A percentile compares a stretch with the other conserved stretches of the same genome.
These are phyloP conservation scores for Ogataea allantospora DNA, from an alignment of 805 yeast genomes.

Conservation along the genomic window DNA sequence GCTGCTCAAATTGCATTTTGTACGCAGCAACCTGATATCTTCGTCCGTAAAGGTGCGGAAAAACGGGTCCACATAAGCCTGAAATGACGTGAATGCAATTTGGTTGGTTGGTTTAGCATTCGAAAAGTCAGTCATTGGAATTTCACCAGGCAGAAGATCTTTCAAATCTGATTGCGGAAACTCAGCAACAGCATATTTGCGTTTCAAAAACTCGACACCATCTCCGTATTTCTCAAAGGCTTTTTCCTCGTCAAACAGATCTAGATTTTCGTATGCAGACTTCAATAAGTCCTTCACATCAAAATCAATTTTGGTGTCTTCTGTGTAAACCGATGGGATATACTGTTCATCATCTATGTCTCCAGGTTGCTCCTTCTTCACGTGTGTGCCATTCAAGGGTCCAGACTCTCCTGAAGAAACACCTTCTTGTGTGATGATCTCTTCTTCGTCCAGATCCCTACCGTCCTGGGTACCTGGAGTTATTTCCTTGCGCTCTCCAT, in stretches of 20 bases:
- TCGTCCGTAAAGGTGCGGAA: constrained; percentile 77
- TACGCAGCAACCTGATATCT: constrained; percentile 71
- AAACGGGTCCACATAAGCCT: constrained; percentile 80
- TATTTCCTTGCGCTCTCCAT: constrained; percentile 24
- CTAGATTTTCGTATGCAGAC: constrained; percentile 21
- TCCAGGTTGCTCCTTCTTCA: constrained; percentile 5
- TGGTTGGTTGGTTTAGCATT: constrained; percentile 83
- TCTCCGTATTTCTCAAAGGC: constrained; percentile 61
- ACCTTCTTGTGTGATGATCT: constrained; percentile 10
- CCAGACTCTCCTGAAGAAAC: constrained; percentile 5
- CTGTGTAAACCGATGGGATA: constrained; percentile 44
- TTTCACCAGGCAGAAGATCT: constrained; percentile 78
- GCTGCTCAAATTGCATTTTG: constrained; percentile 57
- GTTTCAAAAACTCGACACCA: constrained; percentile 58
- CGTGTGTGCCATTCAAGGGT: background rate
- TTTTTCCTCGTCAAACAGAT: constrained; percentile 43
- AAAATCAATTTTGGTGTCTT: constrained; percentile 16
- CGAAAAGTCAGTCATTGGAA: constrained; percentile 85
- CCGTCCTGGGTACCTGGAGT: constrained; percentile 13
- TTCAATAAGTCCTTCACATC: constrained; percentile 23
- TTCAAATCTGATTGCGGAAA: constrained; percentile 78
- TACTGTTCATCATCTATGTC: constrained; percentile 4
- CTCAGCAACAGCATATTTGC: constrained; percentile 84
- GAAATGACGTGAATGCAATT: constrained; percentile 86
- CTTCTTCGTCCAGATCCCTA: constrained; percentile 17